A percentile compares a stretch with the other conserved stretches of the same genome.
phyloP scores from a whole-genome alignment of 176 grass and related monocot species.

The Aegilops umbellulata region DNA sequence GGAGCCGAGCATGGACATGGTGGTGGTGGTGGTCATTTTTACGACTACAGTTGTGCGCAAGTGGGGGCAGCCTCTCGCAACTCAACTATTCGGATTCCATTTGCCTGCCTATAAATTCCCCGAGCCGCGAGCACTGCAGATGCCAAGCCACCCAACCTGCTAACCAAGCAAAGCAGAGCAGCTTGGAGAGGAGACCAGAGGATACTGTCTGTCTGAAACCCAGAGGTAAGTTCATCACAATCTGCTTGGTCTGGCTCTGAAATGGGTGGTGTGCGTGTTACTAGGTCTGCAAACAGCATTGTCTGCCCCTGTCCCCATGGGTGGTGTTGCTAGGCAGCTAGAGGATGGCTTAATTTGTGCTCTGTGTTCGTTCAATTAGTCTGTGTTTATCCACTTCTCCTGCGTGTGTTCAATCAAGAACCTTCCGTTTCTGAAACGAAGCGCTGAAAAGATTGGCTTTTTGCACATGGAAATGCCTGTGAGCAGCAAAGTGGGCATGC shows the following conservation, averaged over 20 bases:
- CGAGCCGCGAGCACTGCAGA: slow-evolving; percentile 28
- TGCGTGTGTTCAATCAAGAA: not conserved
- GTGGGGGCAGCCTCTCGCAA: not conserved
- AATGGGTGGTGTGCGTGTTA: not conserved
- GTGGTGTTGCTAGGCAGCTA: not conserved
- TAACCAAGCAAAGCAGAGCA: not conserved
- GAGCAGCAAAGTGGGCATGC: not conserved
- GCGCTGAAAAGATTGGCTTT: not conserved
- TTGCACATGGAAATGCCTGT: not conserved
- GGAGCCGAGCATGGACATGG: not conserved
- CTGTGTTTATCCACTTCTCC: not conserved
- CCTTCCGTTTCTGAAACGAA: slow-evolving; percentile 5
- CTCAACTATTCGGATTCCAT: slow-evolving; percentile 41
- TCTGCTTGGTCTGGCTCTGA: slow-evolving; percentile 11
- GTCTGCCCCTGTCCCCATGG: not conserved
- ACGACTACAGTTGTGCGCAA: slow-evolving; percentile 23
- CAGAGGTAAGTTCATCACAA: slow-evolving; percentile 29
- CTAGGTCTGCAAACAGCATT: not conserved
- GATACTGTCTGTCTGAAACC: not conserved
- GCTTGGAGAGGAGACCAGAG: not conserved
- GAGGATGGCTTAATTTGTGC: not conserved
- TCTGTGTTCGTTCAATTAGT: not conserved
- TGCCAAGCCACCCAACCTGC: slow-evolving; percentile 8
- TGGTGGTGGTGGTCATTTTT: not conserved
- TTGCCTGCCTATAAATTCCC: slow-evolving; percentile 48